Evolutionary conservation across 1,284 basidiomycete genomes (phyloP).

Genomic region (Irpex sp.): DNA sequence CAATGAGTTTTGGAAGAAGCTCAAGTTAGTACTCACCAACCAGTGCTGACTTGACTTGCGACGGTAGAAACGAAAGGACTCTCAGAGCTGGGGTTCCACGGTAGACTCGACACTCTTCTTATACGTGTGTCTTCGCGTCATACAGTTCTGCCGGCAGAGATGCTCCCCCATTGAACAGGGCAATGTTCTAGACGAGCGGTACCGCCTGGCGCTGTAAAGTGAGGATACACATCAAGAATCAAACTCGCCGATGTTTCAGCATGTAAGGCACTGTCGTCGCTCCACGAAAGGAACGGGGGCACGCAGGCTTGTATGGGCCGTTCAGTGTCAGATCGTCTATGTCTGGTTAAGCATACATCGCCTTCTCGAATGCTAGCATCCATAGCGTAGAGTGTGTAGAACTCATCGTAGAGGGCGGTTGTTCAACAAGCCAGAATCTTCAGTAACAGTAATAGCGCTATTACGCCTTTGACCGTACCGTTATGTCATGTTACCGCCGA

Average conservation of each 20-base stretch:
- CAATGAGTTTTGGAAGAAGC: neutral
- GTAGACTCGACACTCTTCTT: neutral
- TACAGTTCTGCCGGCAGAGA: neutral
- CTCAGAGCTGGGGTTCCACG: slow-evolving; percentile 4
- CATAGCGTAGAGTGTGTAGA: too few relatives aligned
- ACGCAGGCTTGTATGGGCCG: neutral
- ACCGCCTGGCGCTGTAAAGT: neutral
- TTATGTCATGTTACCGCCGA: too few relatives aligned
- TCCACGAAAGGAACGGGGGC: neutral
- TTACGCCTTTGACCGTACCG: too few relatives aligned
- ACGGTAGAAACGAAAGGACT: slow-evolving; percentile 8
- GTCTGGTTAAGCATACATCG: neutral
- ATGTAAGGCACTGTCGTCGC: neutral
- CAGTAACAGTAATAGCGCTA: too few relatives aligned
- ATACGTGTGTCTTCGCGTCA: neutral
- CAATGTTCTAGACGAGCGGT: neutral
- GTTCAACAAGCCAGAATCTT: too few relatives aligned
- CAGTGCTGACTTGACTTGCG: slow-evolving; percentile 9
- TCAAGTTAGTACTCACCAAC: slow-evolving; percentile 2
- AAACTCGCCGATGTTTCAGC: neutral
- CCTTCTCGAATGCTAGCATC: too few relatives aligned
- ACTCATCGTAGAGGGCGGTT: too few relatives aligned
- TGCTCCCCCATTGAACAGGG: neutral
- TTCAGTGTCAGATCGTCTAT: neutral
- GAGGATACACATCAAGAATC: neutral